Percentiles rank a stretch among this genome's conserved stretches.
These are phyloP conservation scores for Trichoderma koningiopsis DNA, from an alignment of 2,329 filamentous ascomycete genomes.

Conservation along the genomic window DNA sequence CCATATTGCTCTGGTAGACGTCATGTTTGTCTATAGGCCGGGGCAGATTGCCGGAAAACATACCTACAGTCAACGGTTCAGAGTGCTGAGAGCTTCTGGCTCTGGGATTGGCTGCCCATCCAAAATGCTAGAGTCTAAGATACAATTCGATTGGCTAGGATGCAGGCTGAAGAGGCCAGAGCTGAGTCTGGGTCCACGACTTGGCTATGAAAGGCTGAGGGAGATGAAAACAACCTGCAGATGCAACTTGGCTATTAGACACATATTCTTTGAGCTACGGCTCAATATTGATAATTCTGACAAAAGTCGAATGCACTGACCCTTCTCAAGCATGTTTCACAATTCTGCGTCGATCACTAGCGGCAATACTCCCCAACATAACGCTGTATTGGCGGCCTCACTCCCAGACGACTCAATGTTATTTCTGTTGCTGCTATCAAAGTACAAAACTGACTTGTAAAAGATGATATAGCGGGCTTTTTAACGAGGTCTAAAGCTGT, in stretches of 20 bases:
- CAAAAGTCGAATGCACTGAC: not conserved
- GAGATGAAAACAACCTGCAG: constrained; percentile 19
- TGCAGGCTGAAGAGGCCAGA: constrained; percentile 8
- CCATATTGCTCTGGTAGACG: constrained; percentile 1
- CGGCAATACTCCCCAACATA: constrained; percentile 3
- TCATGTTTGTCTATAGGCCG: constrained; percentile 19
- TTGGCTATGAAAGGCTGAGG: constrained; percentile 1
- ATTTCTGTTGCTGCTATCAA: not conserved
- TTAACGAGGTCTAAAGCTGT: not conserved
- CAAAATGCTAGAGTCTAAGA: not conserved
- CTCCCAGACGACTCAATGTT: not conserved
- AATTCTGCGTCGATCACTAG: not conserved
- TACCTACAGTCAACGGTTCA: not conserved
- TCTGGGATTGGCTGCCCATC: constrained; percentile 13
- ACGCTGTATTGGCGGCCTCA: not conserved
- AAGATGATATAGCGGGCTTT: constrained; percentile 4
- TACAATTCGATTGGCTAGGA: constrained; percentile 12
- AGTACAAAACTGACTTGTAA: constrained; percentile 6
- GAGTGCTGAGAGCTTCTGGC: not conserved
- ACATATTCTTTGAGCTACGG: not conserved
- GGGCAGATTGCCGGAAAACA: constrained; percentile 15
- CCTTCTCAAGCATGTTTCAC: not conserved
- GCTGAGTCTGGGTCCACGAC: constrained; percentile 4
- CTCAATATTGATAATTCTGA: constrained; percentile 16
- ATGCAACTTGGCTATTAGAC: not conserved